These are phyloP conservation scores for Prototheca wickerhamii DNA, from an alignment of 163 green algal genomes.

Conservation along the genomic window DNA sequence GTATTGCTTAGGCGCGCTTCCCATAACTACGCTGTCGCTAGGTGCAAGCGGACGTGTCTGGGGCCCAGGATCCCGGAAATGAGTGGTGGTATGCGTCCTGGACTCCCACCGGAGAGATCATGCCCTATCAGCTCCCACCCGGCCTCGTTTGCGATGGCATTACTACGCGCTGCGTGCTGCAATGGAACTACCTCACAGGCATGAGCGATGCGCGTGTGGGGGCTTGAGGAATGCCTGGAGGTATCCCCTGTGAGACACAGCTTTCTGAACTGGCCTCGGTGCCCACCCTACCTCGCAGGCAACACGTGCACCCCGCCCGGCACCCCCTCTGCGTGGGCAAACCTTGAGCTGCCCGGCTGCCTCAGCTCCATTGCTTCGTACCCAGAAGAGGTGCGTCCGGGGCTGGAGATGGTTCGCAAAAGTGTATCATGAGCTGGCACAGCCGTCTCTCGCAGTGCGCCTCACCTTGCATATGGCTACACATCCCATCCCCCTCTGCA, in stretches of 20 bases:
- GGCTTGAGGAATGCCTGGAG: no score
- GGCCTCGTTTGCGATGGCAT: slow-evolving; percentile 14
- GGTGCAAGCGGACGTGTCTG: slow-evolving; percentile 13
- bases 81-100: slow-evolving; percentile 6
- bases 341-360: slow-evolving; percentile 1
- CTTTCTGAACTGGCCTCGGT: no score
- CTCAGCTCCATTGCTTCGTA: neutral
- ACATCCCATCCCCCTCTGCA: no score
- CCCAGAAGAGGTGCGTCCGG: slow-evolving; percentile 11
- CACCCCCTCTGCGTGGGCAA: slow-evolving; percentile 1
- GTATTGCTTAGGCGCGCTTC: neutral
- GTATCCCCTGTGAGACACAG: no score
- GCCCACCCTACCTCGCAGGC: slow-evolving; percentile 14
- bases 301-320: slow-evolving; percentile 10
- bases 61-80: slow-evolving; percentile 15
- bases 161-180: slow-evolving; percentile 8
- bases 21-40: neutral
- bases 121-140: slow-evolving; percentile 11
- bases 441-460: no score
- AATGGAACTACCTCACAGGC: slow-evolving; percentile 19
- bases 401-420: no score
- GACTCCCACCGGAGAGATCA: neutral
- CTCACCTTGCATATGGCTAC: no score
- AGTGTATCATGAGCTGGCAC: no score
- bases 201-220: no score